Conservation (phyloP, 2,329 filamentous ascomycete species). For the Periglandula ipomoeae region DNA sequence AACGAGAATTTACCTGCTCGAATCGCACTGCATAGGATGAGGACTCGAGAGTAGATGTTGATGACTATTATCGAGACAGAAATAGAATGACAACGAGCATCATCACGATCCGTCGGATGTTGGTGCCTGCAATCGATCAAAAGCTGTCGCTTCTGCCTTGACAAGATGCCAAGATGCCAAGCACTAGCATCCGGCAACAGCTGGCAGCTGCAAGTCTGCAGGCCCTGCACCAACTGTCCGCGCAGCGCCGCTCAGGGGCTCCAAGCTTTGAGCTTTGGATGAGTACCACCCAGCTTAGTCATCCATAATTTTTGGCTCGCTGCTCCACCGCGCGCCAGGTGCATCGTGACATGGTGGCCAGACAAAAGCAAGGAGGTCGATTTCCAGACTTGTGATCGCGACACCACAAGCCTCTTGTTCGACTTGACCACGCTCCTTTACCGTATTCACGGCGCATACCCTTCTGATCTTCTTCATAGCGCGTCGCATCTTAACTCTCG, state of each 20-base stretch:
- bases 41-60: too few relatives aligned
- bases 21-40: too few relatives aligned
- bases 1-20: too few relatives aligned
- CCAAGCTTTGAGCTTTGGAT: too few relatives aligned
- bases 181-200: too few relatives aligned
- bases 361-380: neutral
- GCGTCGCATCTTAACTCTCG: neutral
- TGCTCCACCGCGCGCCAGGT: neutral
- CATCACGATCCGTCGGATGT: too few relatives aligned
- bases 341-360: conserved; percentile 6
- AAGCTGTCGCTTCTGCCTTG: neutral
- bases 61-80: too few relatives aligned
- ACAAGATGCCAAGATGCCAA: neutral
- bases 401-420: conserved; percentile 3
- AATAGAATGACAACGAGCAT: too few relatives aligned
- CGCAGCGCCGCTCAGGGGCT: too few relatives aligned
- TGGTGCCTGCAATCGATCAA: too few relatives aligned
- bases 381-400: neutral
- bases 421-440: conserved; percentile 21
- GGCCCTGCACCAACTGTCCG: too few relatives aligned
- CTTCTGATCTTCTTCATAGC: neutral
- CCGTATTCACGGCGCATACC: neutral
- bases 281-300: neutral
- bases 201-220: too few relatives aligned
- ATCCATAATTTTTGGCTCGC: neutral